Percentiles rank a stretch among this genome's conserved stretches.
Evolutionary conservation across 441 rosid species (phyloP).

Genomic region (Erysimum cheiri): DNA sequence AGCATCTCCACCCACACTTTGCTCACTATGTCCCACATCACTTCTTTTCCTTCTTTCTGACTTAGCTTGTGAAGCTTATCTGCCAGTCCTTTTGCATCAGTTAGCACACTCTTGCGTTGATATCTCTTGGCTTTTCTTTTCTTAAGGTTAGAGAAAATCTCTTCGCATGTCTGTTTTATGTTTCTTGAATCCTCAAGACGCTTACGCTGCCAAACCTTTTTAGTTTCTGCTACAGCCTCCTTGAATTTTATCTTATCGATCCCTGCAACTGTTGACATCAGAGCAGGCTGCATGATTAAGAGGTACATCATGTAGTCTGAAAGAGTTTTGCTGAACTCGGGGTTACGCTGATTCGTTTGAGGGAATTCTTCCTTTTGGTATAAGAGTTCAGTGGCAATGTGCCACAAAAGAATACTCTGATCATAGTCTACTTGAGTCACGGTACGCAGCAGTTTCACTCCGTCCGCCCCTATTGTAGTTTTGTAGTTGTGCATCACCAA

Average conservation of each 20-base stretch:
- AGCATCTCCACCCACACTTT: slow-evolving; percentile 5
- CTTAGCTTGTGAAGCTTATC: background rate
- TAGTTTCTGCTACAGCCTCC: background rate
- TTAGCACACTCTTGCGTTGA: background rate
- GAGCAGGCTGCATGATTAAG: background rate
- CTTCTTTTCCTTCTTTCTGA: background rate
- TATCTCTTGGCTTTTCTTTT: background rate
- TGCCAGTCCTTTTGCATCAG: background rate
- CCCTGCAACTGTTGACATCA: background rate
- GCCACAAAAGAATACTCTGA: slow-evolving; percentile 3
- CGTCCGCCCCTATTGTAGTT: background rate
- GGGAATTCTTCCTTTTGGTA: background rate
- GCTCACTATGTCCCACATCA: background rate
- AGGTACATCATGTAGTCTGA: slow-evolving; percentile 7
- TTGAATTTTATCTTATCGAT: background rate
- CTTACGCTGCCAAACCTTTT: too few species aligned
- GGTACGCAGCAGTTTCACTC: background rate
- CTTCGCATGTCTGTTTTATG: background rate
- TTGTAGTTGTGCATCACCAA: background rate
- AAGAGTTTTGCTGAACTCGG: background rate
- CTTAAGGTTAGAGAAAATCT: background rate
- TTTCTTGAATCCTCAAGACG: background rate
- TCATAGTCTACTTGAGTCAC: background rate
- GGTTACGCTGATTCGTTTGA: background rate
- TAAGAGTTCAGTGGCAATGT: background rate